Conservation (phyloP, 441 rosid genomes). For the Populus tomentosa region DNA sequence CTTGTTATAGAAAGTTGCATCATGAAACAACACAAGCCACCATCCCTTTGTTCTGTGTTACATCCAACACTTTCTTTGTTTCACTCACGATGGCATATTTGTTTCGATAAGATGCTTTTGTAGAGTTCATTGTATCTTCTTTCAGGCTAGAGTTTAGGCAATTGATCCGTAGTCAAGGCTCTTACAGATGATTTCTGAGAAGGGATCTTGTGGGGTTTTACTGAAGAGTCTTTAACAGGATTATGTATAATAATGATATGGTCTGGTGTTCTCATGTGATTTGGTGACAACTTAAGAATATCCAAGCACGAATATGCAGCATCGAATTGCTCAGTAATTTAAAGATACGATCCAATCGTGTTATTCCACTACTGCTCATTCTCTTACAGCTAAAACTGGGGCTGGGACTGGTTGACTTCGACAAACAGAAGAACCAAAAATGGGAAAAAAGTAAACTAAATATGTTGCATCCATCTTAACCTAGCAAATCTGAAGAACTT, state of each 20-base stretch:
- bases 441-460: neutral
- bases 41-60: constrained; percentile 23
- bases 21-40: constrained; percentile 21
- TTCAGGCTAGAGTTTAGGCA: neutral
- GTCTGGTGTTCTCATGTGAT: neutral
- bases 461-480: constrained; percentile 13
- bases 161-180: neutral
- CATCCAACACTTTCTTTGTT: constrained; percentile 15
- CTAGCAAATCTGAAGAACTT: constrained; percentile 40
- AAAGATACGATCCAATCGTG: constrained; percentile 7
- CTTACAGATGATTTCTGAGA: constrained; percentile 1
- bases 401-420: constrained; percentile 4
- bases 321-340: constrained; percentile 5
- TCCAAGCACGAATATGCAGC: neutral
- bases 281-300: neutral
- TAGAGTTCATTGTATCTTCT: constrained; percentile 9
- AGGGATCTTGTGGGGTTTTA: neutral
- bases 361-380: constrained; percentile 11
- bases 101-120: constrained; percentile 3
- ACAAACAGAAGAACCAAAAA: constrained; percentile 10
- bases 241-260: no score
- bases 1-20: constrained; percentile 18
- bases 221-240: neutral
- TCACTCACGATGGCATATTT: constrained; percentile 2
- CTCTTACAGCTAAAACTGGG: constrained; percentile 6